Evolutionary conservation across 192 early-diverging fungal species (phyloP).

Genomic region (Thoreauomyces humboldtii): DNA sequence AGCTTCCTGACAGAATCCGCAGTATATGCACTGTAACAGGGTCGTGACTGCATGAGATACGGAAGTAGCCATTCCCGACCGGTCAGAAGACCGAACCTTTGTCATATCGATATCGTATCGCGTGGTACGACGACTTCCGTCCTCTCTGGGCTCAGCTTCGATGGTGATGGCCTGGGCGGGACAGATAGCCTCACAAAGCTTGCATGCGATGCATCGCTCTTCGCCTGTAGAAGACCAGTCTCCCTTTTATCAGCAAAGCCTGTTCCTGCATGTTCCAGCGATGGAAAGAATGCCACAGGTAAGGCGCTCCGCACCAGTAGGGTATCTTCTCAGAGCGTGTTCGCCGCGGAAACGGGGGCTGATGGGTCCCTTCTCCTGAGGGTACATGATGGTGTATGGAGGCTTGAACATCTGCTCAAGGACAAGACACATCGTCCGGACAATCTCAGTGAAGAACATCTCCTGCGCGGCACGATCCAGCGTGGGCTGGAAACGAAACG

Average conservation of each 20-base stretch:
- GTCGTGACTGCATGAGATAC: neutral
- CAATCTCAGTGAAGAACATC: constrained; percentile 87
- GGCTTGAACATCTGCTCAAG: constrained; percentile 91
- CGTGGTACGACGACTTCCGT: constrained; percentile 90
- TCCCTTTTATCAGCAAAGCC: too few species aligned
- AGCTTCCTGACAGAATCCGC: constrained; percentile 96
- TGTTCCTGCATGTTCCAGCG: too few species aligned
- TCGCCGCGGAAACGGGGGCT: constrained; percentile 94
- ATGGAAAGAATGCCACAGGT: too few species aligned
- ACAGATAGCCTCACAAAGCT: constrained; percentile 96
- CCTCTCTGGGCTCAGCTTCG: constrained; percentile 93
- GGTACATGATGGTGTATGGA: constrained; percentile 95
- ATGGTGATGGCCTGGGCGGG: constrained; percentile 98
- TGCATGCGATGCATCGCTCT: constrained; percentile 98
- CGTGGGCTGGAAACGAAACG: too few species aligned
- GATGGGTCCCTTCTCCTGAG: constrained; percentile 91
- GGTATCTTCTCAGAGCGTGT: constrained; percentile 92
- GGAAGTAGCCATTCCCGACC: neutral
- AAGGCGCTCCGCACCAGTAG: constrained; percentile 74
- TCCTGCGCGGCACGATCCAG: constrained; percentile 68
- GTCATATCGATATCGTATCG: constrained; percentile 99
- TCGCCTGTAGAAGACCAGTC: constrained; percentile 79
- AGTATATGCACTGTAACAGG: constrained; percentile 65
- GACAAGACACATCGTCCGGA: constrained; percentile 89
- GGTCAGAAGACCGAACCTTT: constrained; percentile 61